phyloP scores from a whole-genome alignment of 2,329 filamentous ascomycete genomes.

The Boeremia exigua region DNA sequence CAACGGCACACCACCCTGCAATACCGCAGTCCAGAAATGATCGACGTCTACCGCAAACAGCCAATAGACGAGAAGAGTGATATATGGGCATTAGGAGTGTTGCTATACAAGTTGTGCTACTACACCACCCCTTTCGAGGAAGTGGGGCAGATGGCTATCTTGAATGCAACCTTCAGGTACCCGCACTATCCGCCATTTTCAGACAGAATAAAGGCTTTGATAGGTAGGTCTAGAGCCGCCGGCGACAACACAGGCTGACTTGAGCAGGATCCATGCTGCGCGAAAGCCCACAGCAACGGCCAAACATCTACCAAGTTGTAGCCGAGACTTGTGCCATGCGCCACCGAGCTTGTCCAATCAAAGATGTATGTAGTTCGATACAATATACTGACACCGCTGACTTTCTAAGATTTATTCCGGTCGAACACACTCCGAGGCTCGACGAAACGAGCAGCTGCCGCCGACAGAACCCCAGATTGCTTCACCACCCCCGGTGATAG shows the following conservation, averaged over 20 bases:
- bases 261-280: slow-evolving; percentile 83
- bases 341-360: slow-evolving; percentile 82
- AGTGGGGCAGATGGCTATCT: slow-evolving; percentile 93
- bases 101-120: slow-evolving; percentile 98
- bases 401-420: slow-evolving; percentile 55
- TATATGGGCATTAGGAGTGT: slow-evolving; percentile 94
- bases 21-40: slow-evolving; percentile 97
- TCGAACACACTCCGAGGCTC: slow-evolving; percentile 68
- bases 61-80: slow-evolving; percentile 99
- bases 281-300: slow-evolving; percentile 78
- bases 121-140: slow-evolving; percentile 99
- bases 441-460: slow-evolving; percentile 66
- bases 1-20: slow-evolving; percentile 97
- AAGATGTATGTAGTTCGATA: slow-evolving; percentile 68
- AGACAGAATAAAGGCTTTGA: slow-evolving; percentile 84
- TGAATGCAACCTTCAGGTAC: slow-evolving; percentile 94
- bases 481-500: slow-evolving; percentile 67
- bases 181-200: slow-evolving; percentile 89
- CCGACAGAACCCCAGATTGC: slow-evolving; percentile 59
- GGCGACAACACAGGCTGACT: slow-evolving; percentile 18
- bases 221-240: slow-evolving; percentile 64
- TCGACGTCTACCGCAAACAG: slow-evolving; percentile 95
- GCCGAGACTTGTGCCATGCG: slow-evolving; percentile 89
- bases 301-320: slow-evolving; percentile 93
- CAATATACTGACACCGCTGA: slow-evolving; percentile 26